Evolutionary conservation across 148 eudicot species (phyloP), one percentile per base, ranked within the genome.

Genomic region (Silene latifolia): DNA sequence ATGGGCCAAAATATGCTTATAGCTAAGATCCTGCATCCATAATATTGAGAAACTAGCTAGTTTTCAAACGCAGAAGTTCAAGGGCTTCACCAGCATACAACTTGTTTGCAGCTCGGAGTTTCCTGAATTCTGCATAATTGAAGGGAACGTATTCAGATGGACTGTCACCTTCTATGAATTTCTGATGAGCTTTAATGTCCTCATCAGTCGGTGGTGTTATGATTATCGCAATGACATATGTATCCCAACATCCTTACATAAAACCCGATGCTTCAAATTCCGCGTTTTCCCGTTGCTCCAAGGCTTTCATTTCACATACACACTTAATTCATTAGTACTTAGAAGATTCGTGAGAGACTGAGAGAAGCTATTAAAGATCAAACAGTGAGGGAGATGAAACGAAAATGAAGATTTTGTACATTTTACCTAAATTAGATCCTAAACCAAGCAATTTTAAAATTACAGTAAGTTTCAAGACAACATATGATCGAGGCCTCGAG

Each of bases 271-370:
- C 72, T 84, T 77, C 80, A 91, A 83, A 17, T 74, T 88, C 68
- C 72, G 73, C 46, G 89, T 75, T 57, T 83, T 84, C 42, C 97
- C 94, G 39, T 91, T 91, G 80, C 97, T 87, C 97, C 94, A 89
- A 21, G 81, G 77, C 84, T 92, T n/a, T 83, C 69, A 48, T 21
- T 56, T 23, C 25, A 63, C 44, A 62, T 27, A 27, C 71, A 7
- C 29, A n/a, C n/a, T n/a, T n/a, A 76, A 32, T 14, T 15, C 10
- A 60, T n/a, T 18, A 23, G 5, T 35, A 35, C 44, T 6, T 7
- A 6, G 44, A 39, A 8, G 8, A 39, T 39, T 3, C 44, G 9
- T 39, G 44, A 39, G 44, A 39, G 44, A 39, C 8, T 39, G 44
- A 39, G 0, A 39, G 44, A 39, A 39, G 44, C 44, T 39, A 39